Evolutionary conservation across 768 basidiomycete genomes (phyloP).

Genomic region (Xerocomellus dryophilus): DNA sequence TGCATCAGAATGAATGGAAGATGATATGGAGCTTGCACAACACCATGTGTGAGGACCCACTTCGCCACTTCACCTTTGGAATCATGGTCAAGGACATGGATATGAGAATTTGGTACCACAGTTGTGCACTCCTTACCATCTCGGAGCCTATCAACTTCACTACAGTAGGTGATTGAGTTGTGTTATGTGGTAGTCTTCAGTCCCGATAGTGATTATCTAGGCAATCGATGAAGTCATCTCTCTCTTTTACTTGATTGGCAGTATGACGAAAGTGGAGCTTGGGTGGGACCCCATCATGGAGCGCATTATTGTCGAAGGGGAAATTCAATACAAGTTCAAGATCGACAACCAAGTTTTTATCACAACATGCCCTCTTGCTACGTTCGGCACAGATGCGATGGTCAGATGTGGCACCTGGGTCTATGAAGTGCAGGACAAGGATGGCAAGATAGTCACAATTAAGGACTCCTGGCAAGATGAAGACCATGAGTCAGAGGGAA

Average conservation of each 20-base stretch:
- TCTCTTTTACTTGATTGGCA: conserved; percentile 9
- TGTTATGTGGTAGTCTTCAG: not conserved
- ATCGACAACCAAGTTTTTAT: not conserved
- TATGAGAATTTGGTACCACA: conserved; percentile 28
- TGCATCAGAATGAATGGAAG: conserved; percentile 16
- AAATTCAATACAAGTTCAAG: not conserved
- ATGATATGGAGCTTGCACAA: conserved; percentile 27
- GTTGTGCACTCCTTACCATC: not conserved
- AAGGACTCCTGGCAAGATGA: conserved; percentile 13
- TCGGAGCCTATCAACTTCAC: not conserved
- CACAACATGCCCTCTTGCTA: conserved; percentile 1
- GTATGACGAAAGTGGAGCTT: not conserved
- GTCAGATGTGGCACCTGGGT: not conserved
- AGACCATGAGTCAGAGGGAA: not conserved
- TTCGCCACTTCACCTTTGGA: conserved; percentile 26
- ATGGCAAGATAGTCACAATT: not conserved
- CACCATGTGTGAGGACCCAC: conserved; percentile 29
- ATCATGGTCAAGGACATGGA: conserved; percentile 26
- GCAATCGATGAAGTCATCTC: not conserved
- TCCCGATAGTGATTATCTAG: not conserved
- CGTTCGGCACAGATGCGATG: not conserved
- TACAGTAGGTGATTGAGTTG: not conserved
- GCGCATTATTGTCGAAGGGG: not conserved
- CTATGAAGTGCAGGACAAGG: not conserved
- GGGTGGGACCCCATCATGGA: conserved; percentile 8